phyloP scores from a whole-genome alignment of 1,139 yeast genomes.

The Zygosaccharomyces pseudobailii region DNA sequence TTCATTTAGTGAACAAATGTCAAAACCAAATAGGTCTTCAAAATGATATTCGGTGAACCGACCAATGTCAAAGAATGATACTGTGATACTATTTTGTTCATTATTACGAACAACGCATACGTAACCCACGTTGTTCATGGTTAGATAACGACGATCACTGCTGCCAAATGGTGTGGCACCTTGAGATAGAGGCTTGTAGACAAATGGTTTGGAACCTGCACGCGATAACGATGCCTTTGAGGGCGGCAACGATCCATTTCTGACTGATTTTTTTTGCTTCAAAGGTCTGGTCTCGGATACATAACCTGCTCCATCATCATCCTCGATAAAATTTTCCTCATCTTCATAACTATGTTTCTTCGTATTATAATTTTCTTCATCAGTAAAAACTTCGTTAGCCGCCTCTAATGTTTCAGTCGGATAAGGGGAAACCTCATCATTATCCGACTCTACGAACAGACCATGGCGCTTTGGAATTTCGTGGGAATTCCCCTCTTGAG shows the following conservation, averaged over 20 bases:
- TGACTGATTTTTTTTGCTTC: background rate
- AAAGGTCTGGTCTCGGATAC: constrained; percentile 29
- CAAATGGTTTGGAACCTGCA: constrained; percentile 11
- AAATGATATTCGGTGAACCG: constrained; percentile 82
- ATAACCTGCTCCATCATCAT: constrained; percentile 54
- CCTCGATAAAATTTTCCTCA: constrained; percentile 47
- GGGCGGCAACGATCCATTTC: background rate
- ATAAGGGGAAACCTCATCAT: constrained; percentile 23
- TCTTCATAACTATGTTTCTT: constrained; percentile 33
- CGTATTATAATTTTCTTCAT: constrained; percentile 21
- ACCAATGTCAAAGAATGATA: constrained; percentile 79
- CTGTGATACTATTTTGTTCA: constrained; percentile 65
- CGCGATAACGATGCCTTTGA: background rate
- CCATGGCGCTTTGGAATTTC: constrained; percentile 12
- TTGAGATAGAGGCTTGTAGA: constrained; percentile 45
- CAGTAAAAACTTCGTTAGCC: constrained; percentile 29
- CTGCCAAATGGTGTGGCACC: constrained; percentile 82
- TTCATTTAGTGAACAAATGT: constrained; percentile 67
- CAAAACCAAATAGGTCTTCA: constrained; percentile 66
- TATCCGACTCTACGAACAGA: constrained; percentile 29
- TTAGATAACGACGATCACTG: constrained; percentile 64
- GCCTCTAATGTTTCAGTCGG: constrained; percentile 22
- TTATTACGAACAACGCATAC: constrained; percentile 72
- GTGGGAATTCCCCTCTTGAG: constrained; percentile 1
- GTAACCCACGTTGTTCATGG: constrained; percentile 78